Evolutionary conservation across 2,329 filamentous ascomycete species (phyloP).

Genomic region (Keithomyces neogunnii): DNA sequence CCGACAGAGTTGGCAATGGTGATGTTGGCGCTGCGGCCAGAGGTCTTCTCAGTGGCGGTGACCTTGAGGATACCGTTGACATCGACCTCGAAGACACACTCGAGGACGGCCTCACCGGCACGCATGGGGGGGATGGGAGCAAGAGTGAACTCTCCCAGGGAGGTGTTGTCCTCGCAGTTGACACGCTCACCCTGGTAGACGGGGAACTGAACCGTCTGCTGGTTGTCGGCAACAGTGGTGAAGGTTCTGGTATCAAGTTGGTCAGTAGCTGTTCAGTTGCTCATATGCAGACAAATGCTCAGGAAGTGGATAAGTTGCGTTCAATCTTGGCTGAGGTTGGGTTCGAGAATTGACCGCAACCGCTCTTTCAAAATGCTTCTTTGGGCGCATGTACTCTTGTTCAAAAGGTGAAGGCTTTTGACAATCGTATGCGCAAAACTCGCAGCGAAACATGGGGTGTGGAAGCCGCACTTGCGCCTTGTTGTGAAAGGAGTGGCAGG

Average conservation of each 20-base stretch:
- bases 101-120: constrained; percentile 91
- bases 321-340: no score
- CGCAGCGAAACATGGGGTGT: not conserved
- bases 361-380: no score
- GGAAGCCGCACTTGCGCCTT: not conserved
- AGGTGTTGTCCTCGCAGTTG: constrained; percentile 98
- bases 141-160: constrained; percentile 92
- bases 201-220: constrained; percentile 68
- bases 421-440: no score
- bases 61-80: constrained; percentile 99
- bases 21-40: constrained; percentile 96
- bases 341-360: no score
- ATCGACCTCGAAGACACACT: constrained; percentile 98
- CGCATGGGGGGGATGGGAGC: constrained; percentile 81
- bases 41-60: constrained; percentile 97
- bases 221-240: constrained; percentile 73
- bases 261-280: not conserved
- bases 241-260: constrained; percentile 47
- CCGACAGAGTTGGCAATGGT: constrained; percentile 99
- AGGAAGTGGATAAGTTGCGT: no score
- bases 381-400: no score
- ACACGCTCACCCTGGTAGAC: constrained; percentile 95
- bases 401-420: no score
- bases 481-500: no score
- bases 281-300: no score